Evolutionary conservation across 768 basidiomycete genomes (phyloP).

Genomic region (Mycena epipterygia): DNA sequence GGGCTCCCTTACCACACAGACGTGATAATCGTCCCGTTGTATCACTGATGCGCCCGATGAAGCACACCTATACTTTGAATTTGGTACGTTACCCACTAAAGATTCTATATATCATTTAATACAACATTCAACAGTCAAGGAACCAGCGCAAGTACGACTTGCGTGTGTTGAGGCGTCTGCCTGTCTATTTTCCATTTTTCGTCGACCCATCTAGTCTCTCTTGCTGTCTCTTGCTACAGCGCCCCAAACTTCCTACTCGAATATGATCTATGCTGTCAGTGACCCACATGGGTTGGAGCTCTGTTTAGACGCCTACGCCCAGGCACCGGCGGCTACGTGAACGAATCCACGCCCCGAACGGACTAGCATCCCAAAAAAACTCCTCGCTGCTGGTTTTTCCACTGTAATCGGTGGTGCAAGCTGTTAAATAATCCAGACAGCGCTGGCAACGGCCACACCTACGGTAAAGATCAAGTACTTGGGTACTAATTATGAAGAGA

Average conservation of each 20-base stretch:
- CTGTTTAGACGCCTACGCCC: slow-evolving; percentile 1
- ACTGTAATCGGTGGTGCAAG: no score
- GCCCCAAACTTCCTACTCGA: background rate
- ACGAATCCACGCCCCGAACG: background rate
- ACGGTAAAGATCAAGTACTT: slow-evolving; percentile 2
- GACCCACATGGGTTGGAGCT: slow-evolving; percentile 14
- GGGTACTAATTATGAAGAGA: slow-evolving; percentile 16
- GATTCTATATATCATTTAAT: no score
- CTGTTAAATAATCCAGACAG: no score
- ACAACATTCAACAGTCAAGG: no score
- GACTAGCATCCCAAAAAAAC: background rate
- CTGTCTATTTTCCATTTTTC: background rate
- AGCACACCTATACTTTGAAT: no score
- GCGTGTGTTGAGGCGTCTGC: background rate
- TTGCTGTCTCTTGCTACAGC: no score
- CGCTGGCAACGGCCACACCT: no score
- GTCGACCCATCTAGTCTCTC: background rate
- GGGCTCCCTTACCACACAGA: background rate
- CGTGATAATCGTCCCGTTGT: no score
- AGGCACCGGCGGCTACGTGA: slow-evolving; percentile 5
- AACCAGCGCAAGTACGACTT: no score
- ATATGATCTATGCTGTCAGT: background rate
- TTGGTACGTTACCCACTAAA: no score
- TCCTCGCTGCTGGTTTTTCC: background rate
- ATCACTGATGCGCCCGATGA: no score